phyloP scores from a whole-genome alignment of 1,139 yeast genomes.

The Blastobotrys arbuscula region DNA sequence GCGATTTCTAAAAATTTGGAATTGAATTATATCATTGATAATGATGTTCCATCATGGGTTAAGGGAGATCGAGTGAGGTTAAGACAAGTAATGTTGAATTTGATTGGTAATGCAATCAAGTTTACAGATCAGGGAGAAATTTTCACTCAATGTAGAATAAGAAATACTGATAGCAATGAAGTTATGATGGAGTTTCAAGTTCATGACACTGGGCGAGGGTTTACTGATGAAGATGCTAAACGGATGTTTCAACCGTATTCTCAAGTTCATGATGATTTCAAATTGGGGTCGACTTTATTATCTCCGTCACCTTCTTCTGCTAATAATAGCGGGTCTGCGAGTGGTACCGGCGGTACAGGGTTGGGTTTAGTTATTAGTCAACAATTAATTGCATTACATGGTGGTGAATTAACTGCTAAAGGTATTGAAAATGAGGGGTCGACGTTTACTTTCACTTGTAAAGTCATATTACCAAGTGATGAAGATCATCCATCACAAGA shows the following conservation, averaged over 20 bases:
- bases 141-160: constrained; percentile 29
- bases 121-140: constrained; percentile 76
- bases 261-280: constrained; percentile 57
- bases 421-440: constrained; percentile 77
- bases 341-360: constrained; percentile 57
- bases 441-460: constrained; percentile 44
- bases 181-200: constrained; percentile 66
- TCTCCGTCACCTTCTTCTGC: constrained; percentile 3
- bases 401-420: constrained; percentile 67
- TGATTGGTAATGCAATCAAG: constrained; percentile 81
- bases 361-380: constrained; percentile 80
- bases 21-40: constrained; percentile 68
- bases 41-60: constrained; percentile 71
- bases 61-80: constrained; percentile 87
- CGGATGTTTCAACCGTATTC: constrained; percentile 89
- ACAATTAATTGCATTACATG: constrained; percentile 80
- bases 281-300: constrained; percentile 2
- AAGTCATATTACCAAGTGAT: constrained; percentile 29
- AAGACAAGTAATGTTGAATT: constrained; percentile 81
- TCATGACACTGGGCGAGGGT: constrained; percentile 88
- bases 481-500: constrained; percentile 26
- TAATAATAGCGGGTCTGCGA: constrained; percentile 11
- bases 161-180: constrained; percentile 14
- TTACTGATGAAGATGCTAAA: constrained; percentile 47
- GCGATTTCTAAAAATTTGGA: constrained; percentile 74